Base-by-base conservation (phyloP, 306 rosid species). In the Cercis canadensis region DNA sequence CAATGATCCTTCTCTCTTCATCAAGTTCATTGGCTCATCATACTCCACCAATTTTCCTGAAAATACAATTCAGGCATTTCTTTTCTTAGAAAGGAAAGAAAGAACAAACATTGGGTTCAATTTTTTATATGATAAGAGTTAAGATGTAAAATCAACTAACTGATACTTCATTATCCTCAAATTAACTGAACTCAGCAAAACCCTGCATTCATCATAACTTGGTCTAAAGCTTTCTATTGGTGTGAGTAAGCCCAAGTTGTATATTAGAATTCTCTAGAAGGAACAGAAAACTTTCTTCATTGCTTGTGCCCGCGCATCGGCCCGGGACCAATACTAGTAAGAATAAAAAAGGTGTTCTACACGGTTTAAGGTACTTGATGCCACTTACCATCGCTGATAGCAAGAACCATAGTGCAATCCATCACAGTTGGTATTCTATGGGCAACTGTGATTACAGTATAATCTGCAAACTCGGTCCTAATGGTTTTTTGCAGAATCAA, bases 371-470 rank as follows among this genome's bases (percentile, higher is more conserved):
- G 62, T 32, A 56, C n/a, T 52, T 47, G 62, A 66, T 36, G 57
- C 1, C 32, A 69, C 83, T 73, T 72, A 93, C 96, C 96, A 37
- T 94, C 97, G 47, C 97, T 84, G 18, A 94, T 83, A 58, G 95
- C 82, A 52, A 94, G 96, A 81, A 90, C 96, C 88, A 84, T 89
- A 5, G 92, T 84, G 91, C 98, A 90, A 76, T 94, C 97, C 98
- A 94, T 94, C 57, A 94, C 98, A 17, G 97, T 94, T 0, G 97
- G 97, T 62, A 94, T 87, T 77, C 97, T 86, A 70, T 94, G 98
- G 39, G 98, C 98, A 4, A 89, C 96, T 1, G 97, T 90, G 60
- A 94, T 84, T 4, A 88, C 95, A 0, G 98, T 94, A 55, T 95
- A 87, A 61, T 84, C 92, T 9, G 78, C 86, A 65, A 89, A 90